phyloP scores from a whole-genome alignment of 352 stramenopile genomes.

The Aphanomyces euteiches region DNA sequence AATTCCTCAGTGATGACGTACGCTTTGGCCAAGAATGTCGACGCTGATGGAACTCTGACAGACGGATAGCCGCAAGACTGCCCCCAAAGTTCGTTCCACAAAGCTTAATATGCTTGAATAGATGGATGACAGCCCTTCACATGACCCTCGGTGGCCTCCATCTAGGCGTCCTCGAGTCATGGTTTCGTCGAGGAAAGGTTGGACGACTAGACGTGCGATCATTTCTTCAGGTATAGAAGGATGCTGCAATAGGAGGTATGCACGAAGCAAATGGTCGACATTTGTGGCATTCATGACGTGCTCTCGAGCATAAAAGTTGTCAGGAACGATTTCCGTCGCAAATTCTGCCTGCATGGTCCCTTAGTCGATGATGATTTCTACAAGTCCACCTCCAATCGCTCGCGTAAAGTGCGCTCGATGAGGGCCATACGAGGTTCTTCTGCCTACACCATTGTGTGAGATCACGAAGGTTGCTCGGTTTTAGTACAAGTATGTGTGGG shows the following conservation, averaged over 20 bases:
- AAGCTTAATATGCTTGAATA: slow-evolving; percentile 75
- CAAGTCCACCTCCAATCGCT: slow-evolving; percentile 22
- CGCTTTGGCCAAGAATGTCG: slow-evolving; percentile 69
- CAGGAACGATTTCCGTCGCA: slow-evolving; percentile 78
- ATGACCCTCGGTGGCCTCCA: slow-evolving; percentile 63
- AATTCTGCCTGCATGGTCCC: slow-evolving; percentile 59
- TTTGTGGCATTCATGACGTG: slow-evolving; percentile 59
- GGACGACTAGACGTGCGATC: slow-evolving; percentile 66
- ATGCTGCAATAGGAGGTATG: slow-evolving; percentile 75
- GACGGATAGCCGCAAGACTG: slow-evolving; percentile 54
- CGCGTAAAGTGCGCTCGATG: slow-evolving; percentile 19
- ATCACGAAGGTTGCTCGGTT: neutral
- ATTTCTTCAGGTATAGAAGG: slow-evolving; percentile 76
- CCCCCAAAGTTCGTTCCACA: slow-evolving; percentile 60
- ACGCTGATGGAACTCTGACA: slow-evolving; percentile 62
- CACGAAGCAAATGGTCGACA: slow-evolving; percentile 65
- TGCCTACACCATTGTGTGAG: slow-evolving; percentile 7
- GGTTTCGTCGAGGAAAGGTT: slow-evolving; percentile 74
- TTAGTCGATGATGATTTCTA: neutral
- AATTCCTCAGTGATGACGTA: slow-evolving; percentile 1
- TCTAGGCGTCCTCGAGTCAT: slow-evolving; percentile 76
- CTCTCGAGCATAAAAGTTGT: slow-evolving; percentile 84
- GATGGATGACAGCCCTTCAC: slow-evolving; percentile 63
- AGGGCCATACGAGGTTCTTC: slow-evolving; percentile 13
- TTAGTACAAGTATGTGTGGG: slow-evolving; percentile 35